Evolutionary conservation across 441 rosid species (phyloP).

Genomic region (Populus hybrid): DNA sequence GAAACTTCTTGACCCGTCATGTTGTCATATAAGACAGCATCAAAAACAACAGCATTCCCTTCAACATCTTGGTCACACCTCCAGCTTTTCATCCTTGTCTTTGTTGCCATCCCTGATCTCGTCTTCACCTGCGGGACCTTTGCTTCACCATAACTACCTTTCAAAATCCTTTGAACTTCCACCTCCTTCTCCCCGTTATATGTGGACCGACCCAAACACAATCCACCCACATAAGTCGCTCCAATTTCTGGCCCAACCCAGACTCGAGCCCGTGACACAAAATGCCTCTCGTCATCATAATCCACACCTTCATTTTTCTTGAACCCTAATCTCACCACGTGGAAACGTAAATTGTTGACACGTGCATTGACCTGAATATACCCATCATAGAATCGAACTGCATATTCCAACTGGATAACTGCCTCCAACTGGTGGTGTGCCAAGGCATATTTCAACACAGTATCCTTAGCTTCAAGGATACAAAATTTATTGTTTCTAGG

Average conservation of each 20-base stretch:
- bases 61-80: constrained; percentile 80
- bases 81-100: constrained; percentile 66
- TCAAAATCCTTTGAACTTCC: constrained; percentile 38
- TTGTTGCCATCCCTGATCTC: constrained; percentile 45
- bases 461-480: constrained; percentile 47
- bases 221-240: constrained; percentile 52
- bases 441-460: constrained; percentile 66
- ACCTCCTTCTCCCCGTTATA: constrained; percentile 45
- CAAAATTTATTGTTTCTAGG: constrained; percentile 36
- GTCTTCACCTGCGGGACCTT: constrained; percentile 50
- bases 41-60: constrained; percentile 76
- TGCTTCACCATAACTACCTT: constrained; percentile 37
- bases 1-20: constrained; percentile 48
- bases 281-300: constrained; percentile 51
- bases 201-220: constrained; percentile 62
- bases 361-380: constrained; percentile 61
- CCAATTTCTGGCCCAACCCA: constrained; percentile 90
- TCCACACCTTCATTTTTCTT: constrained; percentile 33
- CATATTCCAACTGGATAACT: constrained; percentile 61
- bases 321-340: constrained; percentile 59
- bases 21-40: constrained; percentile 56
- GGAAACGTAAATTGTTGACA: constrained; percentile 72
- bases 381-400: constrained; percentile 49
- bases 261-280: constrained; percentile 57
- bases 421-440: constrained; percentile 82